Base-by-base conservation (phyloP, 208 protist genomes). In the Acanthamoeba royreba region DNA sequence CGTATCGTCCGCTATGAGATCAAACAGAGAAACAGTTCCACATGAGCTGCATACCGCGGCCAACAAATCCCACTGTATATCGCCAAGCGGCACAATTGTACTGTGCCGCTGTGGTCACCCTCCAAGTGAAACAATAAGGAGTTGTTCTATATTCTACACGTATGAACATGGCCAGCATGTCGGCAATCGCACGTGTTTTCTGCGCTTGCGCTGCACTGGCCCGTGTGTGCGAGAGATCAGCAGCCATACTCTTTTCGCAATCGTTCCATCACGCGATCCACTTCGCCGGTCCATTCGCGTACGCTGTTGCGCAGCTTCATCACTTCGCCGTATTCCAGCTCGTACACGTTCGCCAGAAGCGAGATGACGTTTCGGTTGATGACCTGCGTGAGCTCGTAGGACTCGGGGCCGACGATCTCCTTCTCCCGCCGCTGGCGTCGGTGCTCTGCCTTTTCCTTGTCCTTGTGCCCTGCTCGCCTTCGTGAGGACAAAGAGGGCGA, bases 231-330 rank as follows among this genome's bases (percentile, higher is more conserved):
- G n/a, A n/a, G n/a, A n/a, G n/a, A n/a, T n/a, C n/a, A n/a, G n/a
- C n/a, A n/a, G n/a, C n/a, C n/a, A 33, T 55, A 85, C 74, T 85
- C 74, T 11, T 85, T 85, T 31, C 74, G 43, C 25, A 85, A 22
- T 28, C 74, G 17, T 28, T 85, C 74, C 28, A 85, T 7, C 0
- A 85, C 74, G 5, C 74, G 74, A 2, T 85, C 74, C 42, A 85
- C 74, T 35, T 85, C 43, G 74, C 74, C 43, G 42, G 74, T 85
- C 74, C 74, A 85, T 28, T 85, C 74, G 43, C 74, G 74, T 85
- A 85, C 74, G 43, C 43, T 85, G n/a, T 40, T 85, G 13, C 74
- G n/a, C 74, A 85, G 43, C 74, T 85, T 85, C 74, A 85, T 85
- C 42, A 85, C 74, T 28, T 85, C 74, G 19, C 43, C 22, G 74